These are phyloP conservation scores for Scolecobasidium constrictum DNA, from an alignment of 2,329 filamentous ascomycete species.

Conservation along the genomic window DNA sequence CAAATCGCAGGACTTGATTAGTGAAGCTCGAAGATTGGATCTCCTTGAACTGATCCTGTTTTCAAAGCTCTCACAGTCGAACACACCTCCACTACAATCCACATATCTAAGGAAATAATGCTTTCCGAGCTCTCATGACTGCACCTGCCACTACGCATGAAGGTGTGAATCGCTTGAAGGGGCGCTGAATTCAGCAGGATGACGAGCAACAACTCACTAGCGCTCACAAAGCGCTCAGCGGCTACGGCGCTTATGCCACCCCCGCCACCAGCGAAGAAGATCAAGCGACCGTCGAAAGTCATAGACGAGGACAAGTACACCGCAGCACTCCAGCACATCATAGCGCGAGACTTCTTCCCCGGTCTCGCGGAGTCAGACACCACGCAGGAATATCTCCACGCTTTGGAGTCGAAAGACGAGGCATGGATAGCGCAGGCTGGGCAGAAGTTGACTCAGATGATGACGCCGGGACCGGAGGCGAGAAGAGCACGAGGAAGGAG, in stretches of 20 bases:
- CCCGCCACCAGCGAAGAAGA: conserved; percentile 73
- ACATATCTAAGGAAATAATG: no score
- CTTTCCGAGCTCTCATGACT: no score
- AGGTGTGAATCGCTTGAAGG: no score
- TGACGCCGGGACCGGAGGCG: conserved; percentile 55
- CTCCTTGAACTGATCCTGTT: no score
- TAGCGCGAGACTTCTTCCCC: conserved; percentile 93
- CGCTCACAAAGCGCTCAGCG: conserved; percentile 54
- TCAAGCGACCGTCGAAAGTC: conserved; percentile 79
- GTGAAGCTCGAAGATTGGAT: no score
- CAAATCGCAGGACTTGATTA: no score
- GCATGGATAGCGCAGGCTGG: conserved; percentile 80
- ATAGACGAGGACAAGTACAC: conserved; percentile 94
- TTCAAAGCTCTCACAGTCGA: no score
- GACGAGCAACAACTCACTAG: conserved; percentile 32
- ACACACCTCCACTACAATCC: no score
- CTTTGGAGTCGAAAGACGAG: conserved; percentile 72
- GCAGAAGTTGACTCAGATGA: conserved; percentile 40
- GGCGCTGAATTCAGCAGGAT: no score
- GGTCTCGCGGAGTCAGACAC: conserved; percentile 76
- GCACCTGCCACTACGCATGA: no score
- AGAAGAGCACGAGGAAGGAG: conserved; percentile 24
- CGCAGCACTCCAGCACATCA: conserved; percentile 81
- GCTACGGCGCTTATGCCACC: conserved; percentile 76
- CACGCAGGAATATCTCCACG: conserved; percentile 86